Conservation (phyloP, 106 monocot genomes). For the Dendrobium huoshanense region DNA sequence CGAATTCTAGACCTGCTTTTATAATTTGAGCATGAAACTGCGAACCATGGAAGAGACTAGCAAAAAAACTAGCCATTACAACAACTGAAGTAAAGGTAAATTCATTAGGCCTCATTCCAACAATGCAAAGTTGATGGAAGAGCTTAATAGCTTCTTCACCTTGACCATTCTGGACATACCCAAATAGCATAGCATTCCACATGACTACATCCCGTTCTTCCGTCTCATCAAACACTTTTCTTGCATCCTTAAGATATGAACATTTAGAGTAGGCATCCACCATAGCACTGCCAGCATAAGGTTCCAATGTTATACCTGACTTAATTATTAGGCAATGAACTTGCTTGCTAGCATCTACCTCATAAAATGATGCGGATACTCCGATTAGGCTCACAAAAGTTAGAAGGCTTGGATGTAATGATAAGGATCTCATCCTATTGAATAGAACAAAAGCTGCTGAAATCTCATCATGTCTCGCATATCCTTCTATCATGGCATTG, state of each 20-base stretch:
- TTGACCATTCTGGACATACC: slow-evolving; percentile 50
- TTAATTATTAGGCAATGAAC: slow-evolving; percentile 59
- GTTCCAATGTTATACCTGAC: slow-evolving; percentile 41
- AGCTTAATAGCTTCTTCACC: slow-evolving; percentile 58
- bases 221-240: slow-evolving; percentile 57
- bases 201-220: slow-evolving; percentile 63
- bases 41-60: slow-evolving; percentile 51
- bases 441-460: slow-evolving; percentile 44
- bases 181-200: slow-evolving; percentile 88
- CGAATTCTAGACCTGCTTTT: slow-evolving; percentile 46
- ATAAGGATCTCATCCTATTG: slow-evolving; percentile 42
- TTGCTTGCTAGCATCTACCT: slow-evolving; percentile 52
- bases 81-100: slow-evolving; percentile 73
- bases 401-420: slow-evolving; percentile 37
- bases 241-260: slow-evolving; percentile 51
- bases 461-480: slow-evolving; percentile 42
- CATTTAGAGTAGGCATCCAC: slow-evolving; percentile 89
- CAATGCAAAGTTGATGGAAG: slow-evolving; percentile 32
- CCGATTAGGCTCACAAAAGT: slow-evolving; percentile 78
- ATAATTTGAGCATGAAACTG: slow-evolving; percentile 64
- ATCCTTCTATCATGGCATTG: slow-evolving; percentile 91
- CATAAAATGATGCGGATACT: slow-evolving; percentile 32
- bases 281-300: slow-evolving; percentile 60
- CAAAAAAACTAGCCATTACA: slow-evolving; percentile 44
- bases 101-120: slow-evolving; percentile 37